Evolutionary conservation across 768 basidiomycete species (phyloP), one percentile per base, ranked within the genome.

Genomic region (Psilocybe sp.): DNA sequence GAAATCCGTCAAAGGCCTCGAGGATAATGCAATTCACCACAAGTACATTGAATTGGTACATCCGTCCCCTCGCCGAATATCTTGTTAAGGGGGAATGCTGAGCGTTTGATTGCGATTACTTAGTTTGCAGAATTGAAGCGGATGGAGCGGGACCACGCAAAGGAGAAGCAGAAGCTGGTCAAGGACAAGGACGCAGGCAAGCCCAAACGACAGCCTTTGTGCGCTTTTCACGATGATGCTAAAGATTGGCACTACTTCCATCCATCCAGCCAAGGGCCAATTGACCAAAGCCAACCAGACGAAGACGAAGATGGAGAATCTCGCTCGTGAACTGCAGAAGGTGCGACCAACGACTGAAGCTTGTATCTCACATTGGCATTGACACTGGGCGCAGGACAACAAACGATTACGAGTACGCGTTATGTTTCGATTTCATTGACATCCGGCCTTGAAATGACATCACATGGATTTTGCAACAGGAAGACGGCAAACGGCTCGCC

Each of bases 111-210:
- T 40, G 50, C 54, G 49, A 49, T 52, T 46, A 62, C 57, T 42
- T 60, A 94, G 91, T 94, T 92, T 67, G 89, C 90, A 60, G 91
- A 93, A 67, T 72, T 91, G 65, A 92, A 92, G 65, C 79, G 89
- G 45, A 68, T 89, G 62, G 92, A 94, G 68, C 80, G 92, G 55
- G 91, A 92, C 63, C 87, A 92, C 60, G 85, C 90, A 36, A 93
- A 90, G 70, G 92, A 93, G 75, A 92, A 89, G 67, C 91, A 93
- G 73, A 93, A 93, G 62, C 74, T 93, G 28, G 75, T 81, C 43
- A 93, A 93, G 71, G 92, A 94, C 74, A 92, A 92, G 72, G 92
- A 93, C 69, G 82, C 89, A 56, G 89, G 89, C 90, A 70, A 66
- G 64, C 52, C 33, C 28, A 32, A 20, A 35, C 52, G n/a, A 31